Percentiles rank a stretch among this genome's conserved stretches.
These are phyloP conservation scores for Cocos nucifera DNA, from an alignment of 176 grass and related monocot genomes.

Conservation along the genomic window DNA sequence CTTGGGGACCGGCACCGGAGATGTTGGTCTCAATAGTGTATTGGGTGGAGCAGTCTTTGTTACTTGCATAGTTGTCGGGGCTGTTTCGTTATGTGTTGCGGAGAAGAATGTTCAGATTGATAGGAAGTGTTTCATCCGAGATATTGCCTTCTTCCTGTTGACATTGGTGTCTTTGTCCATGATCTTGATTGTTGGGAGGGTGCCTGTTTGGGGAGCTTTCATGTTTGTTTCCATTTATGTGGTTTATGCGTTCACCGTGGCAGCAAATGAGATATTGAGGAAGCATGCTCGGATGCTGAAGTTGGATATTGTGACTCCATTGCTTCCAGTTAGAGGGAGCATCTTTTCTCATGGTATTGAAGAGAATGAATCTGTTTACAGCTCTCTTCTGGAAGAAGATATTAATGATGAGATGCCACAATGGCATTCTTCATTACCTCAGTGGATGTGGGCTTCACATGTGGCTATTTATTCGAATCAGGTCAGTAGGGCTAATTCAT, in stretches of 20 bases:
- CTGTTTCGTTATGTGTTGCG: conserved; percentile 54
- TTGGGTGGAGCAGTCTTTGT: conserved; percentile 92
- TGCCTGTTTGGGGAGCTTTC: conserved; percentile 77
- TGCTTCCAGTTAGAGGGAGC: conserved; percentile 81
- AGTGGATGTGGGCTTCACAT: conserved; percentile 99
- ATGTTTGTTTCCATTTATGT: conserved; percentile 82
- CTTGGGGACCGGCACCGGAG: conserved; percentile 60
- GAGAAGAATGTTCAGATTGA: conserved; percentile 98
- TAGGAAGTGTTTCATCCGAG: conserved; percentile 73
- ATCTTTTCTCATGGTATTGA: conserved; percentile 57
- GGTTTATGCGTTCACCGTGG: conserved; percentile 73
- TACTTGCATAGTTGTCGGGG: conserved; percentile 83
- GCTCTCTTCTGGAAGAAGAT: conserved; percentile 72
- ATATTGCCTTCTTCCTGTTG: conserved; percentile 79
- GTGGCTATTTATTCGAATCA: conserved; percentile 98
- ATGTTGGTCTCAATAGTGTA: conserved; percentile 91
- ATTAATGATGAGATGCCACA: conserved; percentile 28
- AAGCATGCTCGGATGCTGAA: conserved; percentile 81
- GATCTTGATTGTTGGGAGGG: conserved; percentile 73
- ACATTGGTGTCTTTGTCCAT: conserved; percentile 47
- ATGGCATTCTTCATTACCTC: conserved; percentile 64
- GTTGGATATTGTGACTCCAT: conserved; percentile 74
- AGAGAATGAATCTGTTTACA: conserved; percentile 67
- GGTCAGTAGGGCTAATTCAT: conserved; percentile 34
- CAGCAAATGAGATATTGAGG: conserved; percentile 82